Evolutionary conservation across 2,329 filamentous ascomycete species (phyloP), one percentile per base, ranked within the genome.

Genomic region (Didymella segeticola): DNA sequence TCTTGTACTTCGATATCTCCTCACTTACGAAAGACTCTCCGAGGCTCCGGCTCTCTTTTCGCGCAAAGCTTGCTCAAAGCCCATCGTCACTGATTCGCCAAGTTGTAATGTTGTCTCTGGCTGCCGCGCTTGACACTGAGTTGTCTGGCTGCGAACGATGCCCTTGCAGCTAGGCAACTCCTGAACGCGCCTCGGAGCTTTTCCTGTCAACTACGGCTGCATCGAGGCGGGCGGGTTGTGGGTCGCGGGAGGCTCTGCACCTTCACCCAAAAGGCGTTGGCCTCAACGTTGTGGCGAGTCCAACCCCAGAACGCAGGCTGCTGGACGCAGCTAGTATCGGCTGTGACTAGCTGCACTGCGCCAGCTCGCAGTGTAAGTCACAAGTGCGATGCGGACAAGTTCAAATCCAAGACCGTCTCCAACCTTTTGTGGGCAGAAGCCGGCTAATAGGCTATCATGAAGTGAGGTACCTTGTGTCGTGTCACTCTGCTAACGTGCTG

Each of bases 401-500:
- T 49, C 33, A 54, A 46, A 42, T 43, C 39, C 55, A 50, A 58
- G 43, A 60, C 62, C 65, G 60, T 61, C 60, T 61, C 56, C 57
- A 64, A 64, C 53, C 45, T 47, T 38, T 43, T 43, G 57, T 53
- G 41, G 48, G 47, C 34, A 54, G 33, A 45, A 52, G 53, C 39
- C 43, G 58, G 61, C 49, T 54, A 56, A 60, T 54, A 59, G 53
- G 47, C 56, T 53, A 36, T 57, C 53, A 58, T 62, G n/a, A 60
- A 64, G 63, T 69, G 53, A 49, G 47, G 45, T 60, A 53, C 59
- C 62, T 58, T 64, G 63, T 54, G 61, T 60, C 61, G 71, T 74
- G 70, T 70, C 64, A 56, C 72, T 50, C 46, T 25, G 58, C 65
- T 63, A 69, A 66, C 58, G 58, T 63, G 50, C 60, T 67, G 65